Evolutionary conservation across 192 early-diverging fungal genomes (phyloP).

Genomic region (Gamsiella multidivaricata): DNA sequence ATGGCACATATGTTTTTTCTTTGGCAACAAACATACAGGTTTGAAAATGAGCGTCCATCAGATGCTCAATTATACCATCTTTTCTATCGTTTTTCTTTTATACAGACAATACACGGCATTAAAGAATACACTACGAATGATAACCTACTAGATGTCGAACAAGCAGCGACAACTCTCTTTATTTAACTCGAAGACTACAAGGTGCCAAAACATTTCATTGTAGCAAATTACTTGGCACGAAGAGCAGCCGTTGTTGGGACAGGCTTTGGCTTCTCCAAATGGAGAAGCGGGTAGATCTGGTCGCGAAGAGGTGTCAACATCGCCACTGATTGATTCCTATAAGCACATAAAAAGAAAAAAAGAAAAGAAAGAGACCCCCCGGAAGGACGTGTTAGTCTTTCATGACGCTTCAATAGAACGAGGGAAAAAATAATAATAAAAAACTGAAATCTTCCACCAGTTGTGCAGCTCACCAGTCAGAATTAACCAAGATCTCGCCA

Average conservation of each 20-base stretch:
- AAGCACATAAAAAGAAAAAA: not conserved
- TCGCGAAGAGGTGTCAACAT: conserved; percentile 59
- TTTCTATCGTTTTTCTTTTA: conserved; percentile 1
- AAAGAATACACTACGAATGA: too few species aligned
- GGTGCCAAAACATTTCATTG: not conserved
- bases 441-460: not conserved
- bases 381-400: too few species aligned
- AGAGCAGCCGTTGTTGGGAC: not conserved
- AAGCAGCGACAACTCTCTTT: too few species aligned
- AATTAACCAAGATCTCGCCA: conserved; percentile 70
- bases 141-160: too few species aligned
- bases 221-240: not conserved
- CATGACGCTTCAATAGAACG: too few species aligned
- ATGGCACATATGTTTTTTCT: not conserved
- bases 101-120: too few species aligned
- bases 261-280: conserved; percentile 37
- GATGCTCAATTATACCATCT: not conserved
- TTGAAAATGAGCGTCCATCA: too few species aligned
- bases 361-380: too few species aligned
- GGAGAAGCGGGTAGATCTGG: conserved; percentile 54
- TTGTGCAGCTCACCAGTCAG: conserved; percentile 68
- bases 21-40: not conserved
- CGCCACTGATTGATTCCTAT: conserved; percentile 59
- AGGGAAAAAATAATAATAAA: conserved; percentile 4
- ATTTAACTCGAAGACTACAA: too few species aligned